Evolutionary conservation across 768 basidiomycete genomes (phyloP).

Genomic region (Dentipellis fragilis): DNA sequence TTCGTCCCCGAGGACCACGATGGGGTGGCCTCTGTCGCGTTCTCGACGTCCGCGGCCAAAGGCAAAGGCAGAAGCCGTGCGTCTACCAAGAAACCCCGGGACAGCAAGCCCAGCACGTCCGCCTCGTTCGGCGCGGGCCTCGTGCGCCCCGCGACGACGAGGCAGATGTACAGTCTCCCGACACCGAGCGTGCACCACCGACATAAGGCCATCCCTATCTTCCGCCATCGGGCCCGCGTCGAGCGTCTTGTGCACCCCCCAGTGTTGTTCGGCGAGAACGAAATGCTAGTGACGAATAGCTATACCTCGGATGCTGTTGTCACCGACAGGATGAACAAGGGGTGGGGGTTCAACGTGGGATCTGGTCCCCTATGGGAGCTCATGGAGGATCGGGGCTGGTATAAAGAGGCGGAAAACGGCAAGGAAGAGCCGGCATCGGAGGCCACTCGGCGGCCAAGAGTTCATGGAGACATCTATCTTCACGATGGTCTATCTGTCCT

Average conservation of each 20-base stretch:
- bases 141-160: constrained; percentile 27
- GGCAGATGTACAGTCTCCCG: constrained; percentile 50
- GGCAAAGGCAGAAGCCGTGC: background rate
- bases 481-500: constrained; percentile 38
- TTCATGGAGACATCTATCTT: constrained; percentile 36
- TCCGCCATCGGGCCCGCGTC: constrained; percentile 35
- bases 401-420: constrained; percentile 42
- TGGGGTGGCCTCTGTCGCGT: background rate
- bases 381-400: constrained; percentile 70
- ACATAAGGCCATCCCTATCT: constrained; percentile 58
- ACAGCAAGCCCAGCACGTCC: background rate
- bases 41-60: background rate
- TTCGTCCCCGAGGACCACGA: constrained; percentile 12
- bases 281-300: constrained; percentile 40
- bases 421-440: constrained; percentile 29
- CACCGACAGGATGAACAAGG: constrained; percentile 50
- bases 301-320: constrained; percentile 40
- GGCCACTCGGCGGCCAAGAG: constrained; percentile 45
- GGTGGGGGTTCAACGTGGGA: constrained; percentile 69
- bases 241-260: constrained; percentile 52
- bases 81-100: background rate
- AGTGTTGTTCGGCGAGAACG: constrained; percentile 34
- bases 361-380: constrained; percentile 74
- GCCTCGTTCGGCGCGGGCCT: constrained; percentile 10
- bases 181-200: constrained; percentile 63